Base-by-base conservation (phyloP, 805 yeast species). In the Candida glaebosa region DNA sequence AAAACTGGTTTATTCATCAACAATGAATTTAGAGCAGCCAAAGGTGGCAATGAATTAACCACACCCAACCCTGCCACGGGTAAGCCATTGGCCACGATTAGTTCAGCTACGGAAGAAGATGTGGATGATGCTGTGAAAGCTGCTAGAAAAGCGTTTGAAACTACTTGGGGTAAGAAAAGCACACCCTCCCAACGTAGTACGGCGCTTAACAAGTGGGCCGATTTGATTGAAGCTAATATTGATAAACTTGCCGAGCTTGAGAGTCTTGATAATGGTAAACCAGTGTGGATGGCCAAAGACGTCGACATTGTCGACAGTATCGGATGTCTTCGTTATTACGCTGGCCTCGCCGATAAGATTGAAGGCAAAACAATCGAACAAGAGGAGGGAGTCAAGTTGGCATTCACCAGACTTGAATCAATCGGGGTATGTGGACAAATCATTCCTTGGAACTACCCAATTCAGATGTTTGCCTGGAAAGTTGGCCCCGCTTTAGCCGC, bases 271-370 rank as follows among this genome's bases (percentile, higher is more conserved):
- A 67, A 78, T 36, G 86, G 86, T 49, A 81, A 79, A 56, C 65
- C 69, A 40, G 58, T 61, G 18, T 58, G 70, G 28, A 78, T 79
- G 58, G 78, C 85, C 18, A 63, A 71, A 26, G 31, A 28, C 16
- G 74, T 63, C 44, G 95, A 86, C 54, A 73, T 86, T 32, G 71
- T 69, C 15, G 81, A 77, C 44, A 66, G 79, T 31, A 73, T 78
- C 30, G 76, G 68, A 46, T 76, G 76, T 28, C 69, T 81, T 63
- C 75, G 76, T 51, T 82, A 81, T 57, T 76, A 78, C 54, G 88
- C 87, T 33, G 91, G 93, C 18, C 79, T 81, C 75, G 84, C 88
- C 39, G 87, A 84, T 61, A 79, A 82, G 63, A 69, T 80, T 41
- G 67, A 67, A 42, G 95, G 95, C 14, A 69, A 75, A 44, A 73